Base-by-base conservation (phyloP, 2,329 filamentous ascomycete genomes). In the Nothopassalora personata region DNA sequence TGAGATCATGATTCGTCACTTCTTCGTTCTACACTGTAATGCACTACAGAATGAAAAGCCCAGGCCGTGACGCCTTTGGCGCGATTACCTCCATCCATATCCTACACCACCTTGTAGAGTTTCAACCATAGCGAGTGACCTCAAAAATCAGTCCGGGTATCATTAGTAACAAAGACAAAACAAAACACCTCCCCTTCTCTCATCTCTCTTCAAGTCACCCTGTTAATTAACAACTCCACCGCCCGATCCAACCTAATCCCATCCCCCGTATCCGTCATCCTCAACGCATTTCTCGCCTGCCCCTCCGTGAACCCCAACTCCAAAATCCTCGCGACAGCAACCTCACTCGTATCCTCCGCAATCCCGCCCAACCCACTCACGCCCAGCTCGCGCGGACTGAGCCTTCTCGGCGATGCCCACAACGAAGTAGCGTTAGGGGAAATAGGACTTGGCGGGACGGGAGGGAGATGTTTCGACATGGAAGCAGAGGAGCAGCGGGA, bases 201-300 rank as follows among this genome's bases (percentile, higher is more conserved):
- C 5, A 36, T 8, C 7, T 23, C 39, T 34, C n/a, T n/a, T n/a
- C 45, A 23, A 50, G 19, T 54, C 23, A 23, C 45, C 61, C 77
- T 75, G 57, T 73, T 70, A 18, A 83, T 67, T 61, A 87, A 71
- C 58, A 84, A 67, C 59, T 83, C 79, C 23, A 86, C 79, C 0
- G 84, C 84, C 4, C 79, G 77, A 64, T 84, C 78, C 9, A 83
- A 76, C 58, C 85, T 75, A 62, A 86, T 73, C 0, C 82, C 82
- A 62, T 84, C 81, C 0, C 83, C 84, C 13, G 78, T 79, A 68
- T 86, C 84, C 5, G 83, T 86, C 64, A 80, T 77, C 45, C 79
- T 78, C 18, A 87, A 72, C 18, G 84, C 84, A 66, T 80, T 78
- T 59, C 80, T 79, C 7, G 83, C 83, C 62, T 84, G 77, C 18